Evolutionary conservation across 1,284 basidiomycete genomes (phyloP).

Genomic region (Sporisorium reilianum): DNA sequence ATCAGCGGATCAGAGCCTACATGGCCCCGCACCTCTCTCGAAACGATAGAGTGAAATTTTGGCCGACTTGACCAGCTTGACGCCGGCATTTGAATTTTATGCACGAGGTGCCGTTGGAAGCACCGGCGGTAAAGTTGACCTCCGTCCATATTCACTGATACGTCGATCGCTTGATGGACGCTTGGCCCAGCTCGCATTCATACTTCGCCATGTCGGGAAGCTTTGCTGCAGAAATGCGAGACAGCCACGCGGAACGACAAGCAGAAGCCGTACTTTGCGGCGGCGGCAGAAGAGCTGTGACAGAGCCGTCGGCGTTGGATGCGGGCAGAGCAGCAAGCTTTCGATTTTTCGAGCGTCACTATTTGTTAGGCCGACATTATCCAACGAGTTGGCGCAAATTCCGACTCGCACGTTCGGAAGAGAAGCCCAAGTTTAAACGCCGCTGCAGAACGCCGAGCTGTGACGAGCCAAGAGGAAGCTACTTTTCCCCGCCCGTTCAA

Average conservation of each 20-base stretch:
- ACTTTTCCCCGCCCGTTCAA: not conserved
- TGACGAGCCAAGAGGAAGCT: not conserved
- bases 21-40: not conserved
- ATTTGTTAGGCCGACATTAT: not conserved
- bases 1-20: not conserved
- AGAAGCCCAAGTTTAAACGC: slow-evolving; percentile 3
- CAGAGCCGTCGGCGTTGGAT: not conserved
- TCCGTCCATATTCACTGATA: too few species aligned
- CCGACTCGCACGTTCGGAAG: not conserved
- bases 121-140: too few species aligned
- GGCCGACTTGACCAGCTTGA: too few species aligned
- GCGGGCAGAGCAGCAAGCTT: too few species aligned
- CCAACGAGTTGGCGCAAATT: slow-evolving; percentile 1
- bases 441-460: not conserved
- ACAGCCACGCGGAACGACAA: too few species aligned
- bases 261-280: too few species aligned
- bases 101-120: too few species aligned
- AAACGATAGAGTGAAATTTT: too few species aligned
- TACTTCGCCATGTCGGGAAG: not conserved
- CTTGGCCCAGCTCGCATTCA: too few species aligned
- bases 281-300: not conserved
- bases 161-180: too few species aligned
- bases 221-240: not conserved
- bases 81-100: too few species aligned
- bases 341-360: not conserved